Evolutionary conservation across 306 rosid species (phyloP), one percentile per base, ranked within the genome.

Genomic region (Lithocarpus polystachyus): DNA sequence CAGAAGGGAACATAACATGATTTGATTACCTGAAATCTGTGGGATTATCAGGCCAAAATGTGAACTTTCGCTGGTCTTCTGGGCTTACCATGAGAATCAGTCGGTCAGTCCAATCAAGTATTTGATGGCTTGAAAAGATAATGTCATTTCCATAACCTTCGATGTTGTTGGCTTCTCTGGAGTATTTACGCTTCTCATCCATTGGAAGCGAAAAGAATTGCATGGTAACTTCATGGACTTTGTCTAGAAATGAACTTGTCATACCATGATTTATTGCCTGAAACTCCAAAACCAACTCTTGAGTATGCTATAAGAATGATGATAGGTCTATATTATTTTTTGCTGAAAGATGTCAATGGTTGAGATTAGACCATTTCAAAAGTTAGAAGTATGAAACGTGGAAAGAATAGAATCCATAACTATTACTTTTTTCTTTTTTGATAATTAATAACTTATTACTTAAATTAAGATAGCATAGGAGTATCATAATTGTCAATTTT

Each of bases 81-180:
- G 98, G 98, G 17, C 75, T 68, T 6, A 91, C 87, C 3, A 14
- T 40, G 4, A 91, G 85, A 80, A 79, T 87, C 43, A 93, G 14
- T 52, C 94, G 82, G 59, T 90, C 93, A 31, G 74, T 84, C 93
- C 98, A 93, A 26, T 93, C 97, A 51, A 93, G 91, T 31, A 62
- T 87, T 84, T 90, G 92, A 1, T 85, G 62, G 28, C 82, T 64
- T 17, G 86, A 77, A 43, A 75, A 74, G 24, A 87, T 78, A 12
- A 40, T 23, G 76, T 88, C 90, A 20, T 73, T 85, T 60, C 92
- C 91, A 80, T 87, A 93, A 13, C 98, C 98, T 87, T 93, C 89
- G 10, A 79, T 2, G 0, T 31, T 56, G 14, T 74, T 69, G 56
- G 55, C 68, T 74, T 75, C 77, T 83, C 87, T 81, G 57, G 74